Percentiles rank a stretch among this genome's conserved stretches.
These are phyloP conservation scores for Pigoraptor vietnamica DNA, from an alignment of 78 protist species.

Conservation along the genomic window DNA sequence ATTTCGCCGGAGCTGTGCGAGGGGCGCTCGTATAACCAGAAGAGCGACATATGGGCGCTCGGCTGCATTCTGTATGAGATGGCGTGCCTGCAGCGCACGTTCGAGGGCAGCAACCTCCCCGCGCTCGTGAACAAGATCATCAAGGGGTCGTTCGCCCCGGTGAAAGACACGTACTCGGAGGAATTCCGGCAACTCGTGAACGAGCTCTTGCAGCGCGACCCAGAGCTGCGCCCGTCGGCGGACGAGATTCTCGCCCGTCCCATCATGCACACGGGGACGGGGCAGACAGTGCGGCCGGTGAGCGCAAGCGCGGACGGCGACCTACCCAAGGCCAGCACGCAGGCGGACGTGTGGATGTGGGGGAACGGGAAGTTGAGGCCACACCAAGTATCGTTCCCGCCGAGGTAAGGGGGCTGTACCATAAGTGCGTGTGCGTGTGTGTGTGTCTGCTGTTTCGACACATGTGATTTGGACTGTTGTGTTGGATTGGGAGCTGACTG, in stretches of 20 bases:
- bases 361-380: too few species aligned
- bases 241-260: not conserved
- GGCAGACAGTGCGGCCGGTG: too few species aligned
- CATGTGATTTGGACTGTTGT: too few species aligned
- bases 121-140: slow-evolving; percentile 32
- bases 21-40: slow-evolving; percentile 46
- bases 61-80: slow-evolving; percentile 68
- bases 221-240: not conserved
- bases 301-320: too few species aligned
- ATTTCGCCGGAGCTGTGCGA: slow-evolving; percentile 69
- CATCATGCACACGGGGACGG: too few species aligned
- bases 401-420: too few species aligned
- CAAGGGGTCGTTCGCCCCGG: not conserved
- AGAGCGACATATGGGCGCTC: slow-evolving; percentile 72
- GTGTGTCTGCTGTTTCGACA: too few species aligned
- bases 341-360: too few species aligned
- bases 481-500: too few species aligned
- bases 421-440: too few species aligned
- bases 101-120: slow-evolving; percentile 12
- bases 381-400: too few species aligned
- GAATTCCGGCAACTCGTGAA: slow-evolving; percentile 1
- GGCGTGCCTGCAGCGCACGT: slow-evolving; percentile 40
- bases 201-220: not conserved
- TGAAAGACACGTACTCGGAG: not conserved
- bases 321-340: too few species aligned